A percentile compares a stretch with the other conserved stretches of the same genome.
Conservation (phyloP, 176 grass and related monocot species). For the Musa schizocarpa region DNA sequence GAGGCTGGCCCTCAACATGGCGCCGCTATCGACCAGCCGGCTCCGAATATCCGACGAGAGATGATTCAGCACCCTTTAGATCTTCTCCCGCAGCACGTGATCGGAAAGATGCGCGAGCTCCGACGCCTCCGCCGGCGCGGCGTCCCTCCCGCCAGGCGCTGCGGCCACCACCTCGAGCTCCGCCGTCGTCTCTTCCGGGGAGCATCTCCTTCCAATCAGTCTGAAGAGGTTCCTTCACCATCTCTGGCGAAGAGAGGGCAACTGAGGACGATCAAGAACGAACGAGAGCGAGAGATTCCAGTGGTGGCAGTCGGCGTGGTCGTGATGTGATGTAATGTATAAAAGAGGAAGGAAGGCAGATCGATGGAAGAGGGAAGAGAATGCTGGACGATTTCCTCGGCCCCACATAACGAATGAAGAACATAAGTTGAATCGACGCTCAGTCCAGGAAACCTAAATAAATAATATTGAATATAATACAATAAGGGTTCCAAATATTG, state of each 20-base stretch:
- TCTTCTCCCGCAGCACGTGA: not conserved
- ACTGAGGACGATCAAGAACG: not conserved
- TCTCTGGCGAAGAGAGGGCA: not conserved
- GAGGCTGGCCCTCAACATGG: slow-evolving; percentile 1
- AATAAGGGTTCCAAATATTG: too few species aligned
- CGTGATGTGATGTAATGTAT: not conserved
- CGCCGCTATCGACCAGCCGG: not conserved
- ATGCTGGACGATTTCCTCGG: too few species aligned
- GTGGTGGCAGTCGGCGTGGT: not conserved
- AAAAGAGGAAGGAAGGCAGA: too few species aligned
- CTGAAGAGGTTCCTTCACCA: not conserved
- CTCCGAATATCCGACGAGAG: not conserved
- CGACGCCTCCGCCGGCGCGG: not conserved
- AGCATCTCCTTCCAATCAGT: slow-evolving; percentile 5
- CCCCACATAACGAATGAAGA: too few species aligned
- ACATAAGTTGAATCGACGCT: too few species aligned
- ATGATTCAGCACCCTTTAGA: not conserved
- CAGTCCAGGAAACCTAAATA: too few species aligned
- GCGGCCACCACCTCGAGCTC: not conserved
- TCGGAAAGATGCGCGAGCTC: not conserved
- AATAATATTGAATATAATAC: too few species aligned
- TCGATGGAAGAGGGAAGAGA: too few species aligned
- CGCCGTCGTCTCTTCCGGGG: not conserved
- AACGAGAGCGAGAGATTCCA: not conserved
- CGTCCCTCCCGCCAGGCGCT: not conserved